Evolutionary conservation across 2,329 filamentous ascomycete species (phyloP), one percentile per base, ranked within the genome.

Genomic region (Calonectria montana): DNA sequence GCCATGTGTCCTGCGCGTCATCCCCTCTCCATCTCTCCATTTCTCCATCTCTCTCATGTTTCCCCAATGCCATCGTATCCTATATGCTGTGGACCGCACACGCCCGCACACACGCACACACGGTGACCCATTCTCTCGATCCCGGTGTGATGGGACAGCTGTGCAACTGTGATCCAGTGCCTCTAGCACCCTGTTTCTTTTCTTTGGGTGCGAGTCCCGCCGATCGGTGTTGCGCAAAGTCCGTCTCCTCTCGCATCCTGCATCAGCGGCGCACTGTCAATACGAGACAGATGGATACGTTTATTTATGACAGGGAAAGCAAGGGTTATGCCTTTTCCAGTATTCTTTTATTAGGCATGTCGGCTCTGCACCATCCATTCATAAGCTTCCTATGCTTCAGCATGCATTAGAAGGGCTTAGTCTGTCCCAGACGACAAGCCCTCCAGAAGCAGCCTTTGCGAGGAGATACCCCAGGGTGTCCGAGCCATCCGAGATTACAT

Each of bases 161-260:
- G 53, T 59, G 31, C 6, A 21, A 39, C 53, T 39, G 53, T 39
- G 53, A 59, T 59, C 23, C 53, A 39, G 53, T 39, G 53, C 53
- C 53, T 59, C 53, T 21, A 59, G 12, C 53, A 31, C 53, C 53
- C 18, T 37, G 37, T 39, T 12, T 23, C n/a, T 39, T 15, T 25
- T 18, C 4, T 18, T 15, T 61, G 21, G 13, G 9, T 16, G 67
- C 29, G 15, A 69, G 84, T 62, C 81, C 81, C 75, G 81, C 78
- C 65, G 82, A 87, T 76, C 87, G 86, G 15, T 88, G 87, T 75
- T 82, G 81, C 35, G 79, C 83, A 45, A n/a, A 85, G 86, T 25
- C 90, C 87, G 78, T 87, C 21, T 72, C 84, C 37, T 85, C 84
- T 10, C 84, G 84, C 3, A 81, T 85, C 47, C 13, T 90, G 88